Evolutionary conservation across 805 yeast genomes (phyloP), one percentile per base, ranked within the genome.

Genomic region (Komagataella kurtzmanii): DNA sequence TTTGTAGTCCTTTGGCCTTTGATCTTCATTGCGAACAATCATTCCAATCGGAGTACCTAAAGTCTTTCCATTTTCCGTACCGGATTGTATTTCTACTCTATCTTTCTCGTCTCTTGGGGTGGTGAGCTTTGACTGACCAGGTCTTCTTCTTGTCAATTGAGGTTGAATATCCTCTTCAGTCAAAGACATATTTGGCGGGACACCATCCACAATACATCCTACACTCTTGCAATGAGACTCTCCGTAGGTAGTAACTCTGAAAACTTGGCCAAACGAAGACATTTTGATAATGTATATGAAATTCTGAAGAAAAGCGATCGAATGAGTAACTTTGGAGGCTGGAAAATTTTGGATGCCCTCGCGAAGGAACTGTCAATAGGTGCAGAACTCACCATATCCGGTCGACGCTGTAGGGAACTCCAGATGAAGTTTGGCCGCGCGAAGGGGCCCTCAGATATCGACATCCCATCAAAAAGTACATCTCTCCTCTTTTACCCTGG

Each of bases 81-180:
- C 99, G 36, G 93, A 81, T 73, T 93, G 99, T 61, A 93, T 90
- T 59, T 81, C 84, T 21, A 93, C 99, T 52, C 74, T 75, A 66
- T 93, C 99, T 61, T 91, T 90, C 69, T 93, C 99, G 65, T 93
- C 83, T 72, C 99, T 77, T 59, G 99, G 99, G 5, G 99, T 93
- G 19, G 96, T 80, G 54, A 93, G 72, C 57, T 85, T 85, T 49
- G 90, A 80, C 70, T 93, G 99, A 50, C 99, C 99, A 1, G 99
- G 99, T 71, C 99, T 84, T 76, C 99, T 85, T 72, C 99, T 81
- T 19, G 95, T 83, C 60, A 93, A 72, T 73, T 93, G 99, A 17
- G 97, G 96, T 72, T 93, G 99, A 58, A 93, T 79, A 63, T 93
- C 98, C 4, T 72, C 80, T 67, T 88, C 97, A 17, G 85, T 76